Evolutionary conservation across 2,329 filamentous ascomycete species (phyloP), one percentile per base, ranked within the genome.

Genomic region (Apiospora rasikravindrae): DNA sequence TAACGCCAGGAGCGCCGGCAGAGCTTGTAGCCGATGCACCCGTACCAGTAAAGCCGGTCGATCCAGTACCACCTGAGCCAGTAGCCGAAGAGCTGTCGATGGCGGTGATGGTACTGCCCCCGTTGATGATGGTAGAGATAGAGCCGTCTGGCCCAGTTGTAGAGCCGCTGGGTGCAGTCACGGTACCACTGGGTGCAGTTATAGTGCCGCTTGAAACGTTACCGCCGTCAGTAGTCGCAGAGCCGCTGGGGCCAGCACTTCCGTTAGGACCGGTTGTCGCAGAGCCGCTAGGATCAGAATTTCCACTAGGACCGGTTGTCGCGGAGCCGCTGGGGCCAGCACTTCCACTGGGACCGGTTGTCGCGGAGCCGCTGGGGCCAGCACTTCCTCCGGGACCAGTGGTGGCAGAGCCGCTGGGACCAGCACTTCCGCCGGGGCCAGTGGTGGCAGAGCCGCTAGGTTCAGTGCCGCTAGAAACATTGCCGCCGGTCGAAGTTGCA

Each of bases 1-100:
- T 75, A n/a, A 73, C 69, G 37, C 75, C 75, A 1, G 76, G 72
- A 33, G 73, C 57, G 16, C 16, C 45, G n/a, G 64, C 61, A 16
- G 71, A 74, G 71, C 14, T 49, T 40, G 37, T 71, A 33, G 71
- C 40, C 29, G 71, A 67, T n/a, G 67, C 47, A 1, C 66, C 40
- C 16, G 67, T 22, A 49, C 49, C 49, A 16, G 61, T 69, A 49
- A 33, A 26, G 45, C 53, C 29, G 10, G 6, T 61, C 7, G 53
- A 4, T 2, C 26, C 26, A 22, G 51, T 44, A 6, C 4, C 33
- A 37, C 33, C 33, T 37, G 33, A 37, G 33, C 44, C 44, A 47
- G 44, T 47, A 19, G 47, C 8, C 47, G n/a, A n/a, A 8, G 47
- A 49, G 6, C 22, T 22, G 33, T 37, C 10, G 1, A 16, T 4